Percentiles rank a stretch among this genome's conserved stretches.
phyloP scores from a whole-genome alignment of 1,284 basidiomycete genomes.

The Cryptococcus wingfieldii region DNA sequence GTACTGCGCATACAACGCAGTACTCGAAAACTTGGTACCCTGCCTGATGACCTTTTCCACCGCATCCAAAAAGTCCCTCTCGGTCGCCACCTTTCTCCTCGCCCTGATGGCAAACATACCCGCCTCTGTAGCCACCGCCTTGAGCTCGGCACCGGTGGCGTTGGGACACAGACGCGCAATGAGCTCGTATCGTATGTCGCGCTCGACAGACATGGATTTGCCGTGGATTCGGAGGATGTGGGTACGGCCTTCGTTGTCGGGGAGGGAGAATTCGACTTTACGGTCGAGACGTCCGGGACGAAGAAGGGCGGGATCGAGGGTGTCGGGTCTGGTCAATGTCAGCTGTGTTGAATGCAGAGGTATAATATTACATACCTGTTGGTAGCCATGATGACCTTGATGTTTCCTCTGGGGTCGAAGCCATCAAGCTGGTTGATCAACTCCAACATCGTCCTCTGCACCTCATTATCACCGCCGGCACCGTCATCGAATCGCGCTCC shows the following conservation, averaged over 20 bases:
- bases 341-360: neutral
- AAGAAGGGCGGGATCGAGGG: slow-evolving; percentile 91
- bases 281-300: slow-evolving; percentile 95
- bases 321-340: slow-evolving; percentile 75
- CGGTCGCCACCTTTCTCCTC: slow-evolving; percentile 92
- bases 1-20: slow-evolving; percentile 55
- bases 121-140: slow-evolving; percentile 96
- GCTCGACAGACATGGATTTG: slow-evolving; percentile 95
- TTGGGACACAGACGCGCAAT: slow-evolving; percentile 97
- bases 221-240: slow-evolving; percentile 98
- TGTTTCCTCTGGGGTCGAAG: slow-evolving; percentile 97
- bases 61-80: slow-evolving; percentile 94
- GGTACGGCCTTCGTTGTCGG: slow-evolving; percentile 92
- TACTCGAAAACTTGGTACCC: slow-evolving; percentile 93
- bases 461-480: slow-evolving; percentile 98
- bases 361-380: slow-evolving; percentile 62
- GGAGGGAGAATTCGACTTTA: slow-evolving; percentile 90
- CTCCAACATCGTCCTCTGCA: slow-evolving; percentile 99
- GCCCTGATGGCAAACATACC: slow-evolving; percentile 99
- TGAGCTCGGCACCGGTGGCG: slow-evolving; percentile 93
- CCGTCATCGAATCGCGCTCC: slow-evolving; percentile 99
- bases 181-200: slow-evolving; percentile 95
- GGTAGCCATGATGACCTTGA: slow-evolving; percentile 99
- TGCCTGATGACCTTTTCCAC: slow-evolving; percentile 98
- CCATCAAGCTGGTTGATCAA: slow-evolving; percentile 98